Evolutionary conservation across 805 yeast genomes (phyloP), one percentile per base, ranked within the genome.

Genomic region (Saccharomycopsis lassenensis): DNA sequence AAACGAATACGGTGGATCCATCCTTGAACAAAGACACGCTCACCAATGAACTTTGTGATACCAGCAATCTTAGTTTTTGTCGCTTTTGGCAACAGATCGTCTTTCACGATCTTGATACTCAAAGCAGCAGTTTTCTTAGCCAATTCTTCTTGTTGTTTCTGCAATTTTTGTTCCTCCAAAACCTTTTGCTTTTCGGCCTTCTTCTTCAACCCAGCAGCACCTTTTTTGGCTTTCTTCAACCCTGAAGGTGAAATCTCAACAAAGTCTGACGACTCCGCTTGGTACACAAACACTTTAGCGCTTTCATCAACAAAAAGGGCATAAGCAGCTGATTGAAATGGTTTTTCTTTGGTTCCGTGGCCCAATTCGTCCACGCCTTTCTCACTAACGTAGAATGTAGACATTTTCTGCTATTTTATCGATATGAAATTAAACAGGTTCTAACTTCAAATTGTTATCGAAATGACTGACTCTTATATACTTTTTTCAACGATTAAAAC

Each of bases 1-100:
- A 74, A 50, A 59, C 99, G 78, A 50, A 93, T 67, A 57, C 98
- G 79, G 60, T 91, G 99, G 44, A 91, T 69, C 99, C 99, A 91
- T 44, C 98, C 99, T 46, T 75, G 76, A 29, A 89, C 78, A 38
- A 67, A 56, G 36, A 85, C 85, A 58, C 99, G 75, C 44, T 63
- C 48, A 40, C 75, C 91, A 28, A 85, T 67, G 50, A 59, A 51
- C 4, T 62, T 67, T 40, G 68, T 67, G 35, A 77, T 58, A 7
- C 67, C 48, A 43, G 63, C 58, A 51, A 91, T 71, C 62, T 84
- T 87, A 57, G 75, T 68, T 52, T 63, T 72, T 38, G 59, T 54
- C 30, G 96, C 89, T 24, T 50, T 54, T 37, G 94, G 86, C 49
- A 84, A 69, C 10, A 83, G 67, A 31, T 62, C 51, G 54, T 91